Conservation (phyloP, 202 grass and related monocot genomes). For the Cymbopogon flexuosus region DNA sequence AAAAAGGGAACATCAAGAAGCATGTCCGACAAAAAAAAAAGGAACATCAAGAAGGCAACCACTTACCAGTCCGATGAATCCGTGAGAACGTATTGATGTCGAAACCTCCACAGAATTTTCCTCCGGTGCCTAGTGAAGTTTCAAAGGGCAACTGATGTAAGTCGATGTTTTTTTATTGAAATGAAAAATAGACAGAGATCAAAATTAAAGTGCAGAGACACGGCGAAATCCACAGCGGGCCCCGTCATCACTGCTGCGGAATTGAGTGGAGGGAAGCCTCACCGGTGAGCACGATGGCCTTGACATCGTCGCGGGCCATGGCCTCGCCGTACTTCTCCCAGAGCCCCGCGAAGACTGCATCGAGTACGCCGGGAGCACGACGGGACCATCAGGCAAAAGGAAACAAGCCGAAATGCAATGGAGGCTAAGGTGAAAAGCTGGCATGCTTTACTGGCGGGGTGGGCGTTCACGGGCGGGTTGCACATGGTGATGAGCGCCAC, state of each 20-base stretch:
- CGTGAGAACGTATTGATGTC: conserved; percentile 73
- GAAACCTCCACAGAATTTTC: conserved; percentile 80
- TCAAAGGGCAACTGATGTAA: not conserved
- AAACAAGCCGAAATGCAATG: not conserved
- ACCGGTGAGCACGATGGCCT: conserved; percentile 92
- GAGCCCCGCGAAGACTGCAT: conserved; percentile 64
- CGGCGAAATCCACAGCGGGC: not conserved
- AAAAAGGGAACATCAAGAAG: not conserved
- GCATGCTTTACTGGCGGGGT: conserved; percentile 47
- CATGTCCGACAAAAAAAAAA: too few species aligned
- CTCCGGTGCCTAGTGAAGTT: conserved; percentile 41
- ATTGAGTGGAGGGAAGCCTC: not conserved
- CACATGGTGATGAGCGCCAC: conserved; percentile 75
- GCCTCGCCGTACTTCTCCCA: conserved; percentile 78
- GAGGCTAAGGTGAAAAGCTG: not conserved
- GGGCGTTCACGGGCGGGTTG: conserved; percentile 83
- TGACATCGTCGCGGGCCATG: conserved; percentile 63
- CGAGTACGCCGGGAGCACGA: not conserved
- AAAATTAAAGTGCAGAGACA: too few species aligned
- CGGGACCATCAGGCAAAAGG: too few species aligned
- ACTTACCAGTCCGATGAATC: conserved; percentile 64
- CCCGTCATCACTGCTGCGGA: not conserved
- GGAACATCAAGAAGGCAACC: not conserved
- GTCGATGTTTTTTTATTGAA: not conserved
- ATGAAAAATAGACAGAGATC: too few species aligned